Conservation (phyloP, 768 basidiomycete species). For the Sistotremastrum suecicum region DNA sequence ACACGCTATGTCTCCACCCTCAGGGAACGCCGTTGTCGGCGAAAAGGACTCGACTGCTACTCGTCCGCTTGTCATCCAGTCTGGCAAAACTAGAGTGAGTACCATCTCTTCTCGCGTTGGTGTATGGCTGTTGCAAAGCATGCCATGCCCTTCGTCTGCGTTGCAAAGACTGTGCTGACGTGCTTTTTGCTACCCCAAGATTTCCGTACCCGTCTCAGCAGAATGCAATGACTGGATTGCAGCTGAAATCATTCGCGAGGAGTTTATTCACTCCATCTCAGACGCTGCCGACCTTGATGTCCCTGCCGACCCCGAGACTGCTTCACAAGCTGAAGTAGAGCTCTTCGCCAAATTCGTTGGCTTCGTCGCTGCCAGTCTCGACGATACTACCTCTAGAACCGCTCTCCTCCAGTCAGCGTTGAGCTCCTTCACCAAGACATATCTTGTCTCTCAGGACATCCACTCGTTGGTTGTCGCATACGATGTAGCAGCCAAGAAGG, state of each 20-base stretch:
- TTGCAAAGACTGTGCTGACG: constrained; percentile 14
- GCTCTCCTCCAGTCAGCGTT: constrained; percentile 63
- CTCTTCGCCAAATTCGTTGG: constrained; percentile 74
- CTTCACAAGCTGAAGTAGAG: constrained; percentile 55
- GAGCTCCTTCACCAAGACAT: constrained; percentile 62
- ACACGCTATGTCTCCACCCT: background rate
- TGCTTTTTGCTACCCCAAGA: constrained; percentile 23
- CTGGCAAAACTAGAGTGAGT: constrained; percentile 20
- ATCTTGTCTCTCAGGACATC: constrained; percentile 61
- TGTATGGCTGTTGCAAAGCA: constrained; percentile 19
- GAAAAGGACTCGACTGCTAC: constrained; percentile 5
- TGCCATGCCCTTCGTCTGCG: constrained; percentile 18
- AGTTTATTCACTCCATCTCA: constrained; percentile 55
- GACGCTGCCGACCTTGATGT: constrained; percentile 35
- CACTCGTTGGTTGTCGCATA: constrained; percentile 69
- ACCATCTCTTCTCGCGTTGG: constrained; percentile 10
- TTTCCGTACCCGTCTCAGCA: constrained; percentile 83
- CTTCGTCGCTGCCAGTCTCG: constrained; percentile 53
- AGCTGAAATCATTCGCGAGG: constrained; percentile 83
- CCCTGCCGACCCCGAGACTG: constrained; percentile 35
- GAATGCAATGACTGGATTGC: constrained; percentile 75
- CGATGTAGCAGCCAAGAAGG: constrained; percentile 61
- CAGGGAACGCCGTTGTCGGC: constrained; percentile 3
- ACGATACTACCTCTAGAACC: constrained; percentile 36
- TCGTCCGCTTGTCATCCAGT: constrained; percentile 20